Evolutionary conservation across 352 stramenopile genomes (phyloP).

Genomic region (Globisporangium echinulatum): DNA sequence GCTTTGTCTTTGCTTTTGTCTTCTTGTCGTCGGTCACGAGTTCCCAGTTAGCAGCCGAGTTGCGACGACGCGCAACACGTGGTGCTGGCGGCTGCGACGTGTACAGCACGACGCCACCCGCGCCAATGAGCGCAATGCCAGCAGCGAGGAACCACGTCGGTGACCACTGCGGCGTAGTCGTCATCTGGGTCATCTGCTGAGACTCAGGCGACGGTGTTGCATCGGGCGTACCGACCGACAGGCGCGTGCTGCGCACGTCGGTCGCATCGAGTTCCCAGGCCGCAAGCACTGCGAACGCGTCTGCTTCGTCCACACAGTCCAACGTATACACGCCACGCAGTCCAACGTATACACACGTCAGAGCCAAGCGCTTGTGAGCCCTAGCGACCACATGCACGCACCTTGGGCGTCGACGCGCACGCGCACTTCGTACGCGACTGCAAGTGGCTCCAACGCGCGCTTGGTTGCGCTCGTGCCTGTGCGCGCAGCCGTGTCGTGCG

Average conservation of each 20-base stretch:
- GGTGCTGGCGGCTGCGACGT: constrained; percentile 26
- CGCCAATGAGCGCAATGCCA: constrained; percentile 40
- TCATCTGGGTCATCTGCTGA: too few relatives aligned
- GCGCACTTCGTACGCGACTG: constrained; percentile 25
- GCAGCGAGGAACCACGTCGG: constrained; percentile 37
- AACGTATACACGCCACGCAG: too few relatives aligned
- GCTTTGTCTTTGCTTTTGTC: neutral
- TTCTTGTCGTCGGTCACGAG: constrained; percentile 3
- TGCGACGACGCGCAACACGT: neutral
- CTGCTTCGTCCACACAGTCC: constrained; percentile 11
- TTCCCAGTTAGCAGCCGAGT: constrained; percentile 9
- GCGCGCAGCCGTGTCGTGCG: constrained; percentile 10
- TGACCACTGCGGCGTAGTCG: constrained; percentile 1
- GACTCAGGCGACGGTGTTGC: neutral
- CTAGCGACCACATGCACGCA: constrained; percentile 16
- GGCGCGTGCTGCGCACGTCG: constrained; percentile 22
- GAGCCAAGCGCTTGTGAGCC: neutral
- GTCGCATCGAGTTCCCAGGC: constrained; percentile 47
- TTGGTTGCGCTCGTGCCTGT: constrained; percentile 25
- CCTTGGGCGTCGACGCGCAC: constrained; percentile 19
- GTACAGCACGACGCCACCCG: constrained; percentile 45
- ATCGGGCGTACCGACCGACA: constrained; percentile 39
- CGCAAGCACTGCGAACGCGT: constrained; percentile 45
- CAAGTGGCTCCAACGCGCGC: constrained; percentile 9
- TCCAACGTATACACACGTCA: neutral